phyloP scores from a whole-genome alignment of 2,329 filamentous ascomycete species.

The Trichoderma cornu-damae region DNA sequence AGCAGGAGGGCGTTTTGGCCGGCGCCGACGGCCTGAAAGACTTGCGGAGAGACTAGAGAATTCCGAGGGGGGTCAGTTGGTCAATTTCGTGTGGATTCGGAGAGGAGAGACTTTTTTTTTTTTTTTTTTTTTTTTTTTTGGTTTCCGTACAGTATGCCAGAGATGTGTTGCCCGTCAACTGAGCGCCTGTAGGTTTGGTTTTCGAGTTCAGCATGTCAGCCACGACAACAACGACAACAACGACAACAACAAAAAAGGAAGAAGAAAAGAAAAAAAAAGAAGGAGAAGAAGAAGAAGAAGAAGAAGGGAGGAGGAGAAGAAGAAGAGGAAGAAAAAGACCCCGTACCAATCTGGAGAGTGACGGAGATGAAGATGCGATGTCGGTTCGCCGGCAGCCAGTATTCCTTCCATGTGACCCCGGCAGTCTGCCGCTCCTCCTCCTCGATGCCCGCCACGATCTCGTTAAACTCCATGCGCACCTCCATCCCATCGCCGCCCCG shows the following conservation, averaged over 20 bases:
- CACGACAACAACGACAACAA: too few relatives aligned
- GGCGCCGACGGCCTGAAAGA: constrained; percentile 46
- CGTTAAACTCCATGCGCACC: constrained; percentile 28
- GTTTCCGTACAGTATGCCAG: constrained; percentile 46
- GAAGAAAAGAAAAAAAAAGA: too few relatives aligned
- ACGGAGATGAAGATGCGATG: constrained; percentile 45
- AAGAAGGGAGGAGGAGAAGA: not conserved
- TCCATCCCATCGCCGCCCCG: constrained; percentile 38
- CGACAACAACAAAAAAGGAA: too few relatives aligned
- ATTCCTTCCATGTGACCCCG: constrained; percentile 43
- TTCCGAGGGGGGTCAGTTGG: not conserved
- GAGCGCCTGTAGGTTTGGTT: constrained; percentile 32
- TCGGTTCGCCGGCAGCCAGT: constrained; percentile 42
- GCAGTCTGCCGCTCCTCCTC: constrained; percentile 43
- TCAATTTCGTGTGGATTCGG: not conserved
- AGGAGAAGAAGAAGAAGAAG: too few relatives aligned
- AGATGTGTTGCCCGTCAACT: constrained; percentile 48
- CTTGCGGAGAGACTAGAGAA: constrained; percentile 47
- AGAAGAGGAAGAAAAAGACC: not conserved
- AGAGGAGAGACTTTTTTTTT: not conserved
- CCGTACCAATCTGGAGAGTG: constrained; percentile 46
- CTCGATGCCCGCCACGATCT: constrained; percentile 42
- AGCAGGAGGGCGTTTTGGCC: constrained; percentile 43
- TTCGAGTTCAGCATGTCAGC: not conserved
- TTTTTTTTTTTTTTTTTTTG: too few relatives aligned